Evolutionary conservation across 164 flowering plant genomes (phyloP).

Genomic region (Sextonia rubra): DNA sequence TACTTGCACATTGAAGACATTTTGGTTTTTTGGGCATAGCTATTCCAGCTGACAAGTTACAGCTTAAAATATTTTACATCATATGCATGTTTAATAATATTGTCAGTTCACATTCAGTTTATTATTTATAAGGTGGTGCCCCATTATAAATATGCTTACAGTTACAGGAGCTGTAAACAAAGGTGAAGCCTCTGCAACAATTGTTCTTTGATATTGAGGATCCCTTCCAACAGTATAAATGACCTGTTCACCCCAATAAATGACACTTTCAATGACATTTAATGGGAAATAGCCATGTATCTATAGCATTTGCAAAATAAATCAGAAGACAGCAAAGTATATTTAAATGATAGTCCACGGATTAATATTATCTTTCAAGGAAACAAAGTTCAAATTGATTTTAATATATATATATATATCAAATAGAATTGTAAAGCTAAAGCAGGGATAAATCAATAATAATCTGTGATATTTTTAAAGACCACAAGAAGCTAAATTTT

Average conservation of each 20-base stretch:
- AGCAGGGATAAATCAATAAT: background rate
- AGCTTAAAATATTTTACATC: background rate
- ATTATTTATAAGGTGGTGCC: background rate
- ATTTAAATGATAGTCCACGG: background rate
- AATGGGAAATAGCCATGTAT: constrained; percentile 5
- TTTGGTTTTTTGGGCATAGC: background rate
- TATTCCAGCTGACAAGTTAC: background rate
- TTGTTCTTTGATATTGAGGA: constrained; percentile 51
- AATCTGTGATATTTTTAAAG: background rate
- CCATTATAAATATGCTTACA: constrained; percentile 32
- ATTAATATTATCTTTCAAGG: background rate
- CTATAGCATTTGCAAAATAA: background rate
- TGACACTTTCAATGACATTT: background rate
- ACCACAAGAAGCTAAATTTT: background rate
- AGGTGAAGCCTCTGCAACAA: constrained; percentile 66
- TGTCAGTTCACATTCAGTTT: background rate
- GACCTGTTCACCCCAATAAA: constrained; percentile 44
- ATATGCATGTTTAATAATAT: background rate
- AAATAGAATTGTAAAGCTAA: too few species aligned
- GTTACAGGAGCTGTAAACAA: constrained; percentile 64
- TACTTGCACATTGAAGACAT: background rate
- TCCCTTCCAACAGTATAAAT: constrained; percentile 87
- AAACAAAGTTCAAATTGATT: too few species aligned
- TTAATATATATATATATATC: too few species aligned
- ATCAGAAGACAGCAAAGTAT: background rate